Conservation (phyloP, 2,329 filamentous ascomycete species). For the Epichloe brachyelytri region DNA sequence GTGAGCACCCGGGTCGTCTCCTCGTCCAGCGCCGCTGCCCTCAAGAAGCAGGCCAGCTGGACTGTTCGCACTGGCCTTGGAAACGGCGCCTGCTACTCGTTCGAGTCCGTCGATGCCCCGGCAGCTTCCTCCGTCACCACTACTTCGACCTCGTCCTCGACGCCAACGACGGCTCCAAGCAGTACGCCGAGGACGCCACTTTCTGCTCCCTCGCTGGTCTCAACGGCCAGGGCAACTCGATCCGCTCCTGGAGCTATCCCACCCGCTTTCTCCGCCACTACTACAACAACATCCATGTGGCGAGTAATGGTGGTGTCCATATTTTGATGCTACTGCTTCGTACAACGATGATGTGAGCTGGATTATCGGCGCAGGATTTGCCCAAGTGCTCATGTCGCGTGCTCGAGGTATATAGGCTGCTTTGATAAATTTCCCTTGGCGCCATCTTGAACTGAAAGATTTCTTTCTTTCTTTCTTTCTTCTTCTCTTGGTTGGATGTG, state of each 20-base stretch:
- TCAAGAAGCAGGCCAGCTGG: slow-evolving; percentile 41
- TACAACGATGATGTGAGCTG: slow-evolving; percentile 1
- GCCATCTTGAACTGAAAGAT: too few species aligned
- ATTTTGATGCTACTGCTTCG: not conserved
- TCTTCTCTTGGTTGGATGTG: too few species aligned
- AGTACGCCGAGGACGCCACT: slow-evolving; percentile 48
- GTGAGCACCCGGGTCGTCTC: slow-evolving; percentile 43
- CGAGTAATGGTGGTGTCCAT: not conserved
- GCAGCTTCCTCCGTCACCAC: slow-evolving; percentile 45
- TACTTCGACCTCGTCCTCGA: slow-evolving; percentile 37
- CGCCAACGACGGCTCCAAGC: slow-evolving; percentile 40
- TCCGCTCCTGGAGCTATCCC: slow-evolving; percentile 47
- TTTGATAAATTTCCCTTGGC: too few species aligned
- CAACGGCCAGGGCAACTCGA: slow-evolving; percentile 35
- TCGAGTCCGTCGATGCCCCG: slow-evolving; percentile 46
- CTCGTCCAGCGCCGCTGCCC: slow-evolving; percentile 32
- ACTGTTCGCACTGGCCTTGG: slow-evolving; percentile 40
- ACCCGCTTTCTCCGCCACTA: slow-evolving; percentile 47
- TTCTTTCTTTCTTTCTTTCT: too few species aligned
- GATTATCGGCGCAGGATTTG: not conserved
- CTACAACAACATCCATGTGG: slow-evolving; percentile 3
- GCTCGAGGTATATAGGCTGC: too few species aligned
- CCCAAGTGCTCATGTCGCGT: not conserved
- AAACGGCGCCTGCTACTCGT: slow-evolving; percentile 45
- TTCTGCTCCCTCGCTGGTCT: slow-evolving; percentile 44